phyloP scores from a whole-genome alignment of 129 eudicot species.

The Pittosporum tobira region DNA sequence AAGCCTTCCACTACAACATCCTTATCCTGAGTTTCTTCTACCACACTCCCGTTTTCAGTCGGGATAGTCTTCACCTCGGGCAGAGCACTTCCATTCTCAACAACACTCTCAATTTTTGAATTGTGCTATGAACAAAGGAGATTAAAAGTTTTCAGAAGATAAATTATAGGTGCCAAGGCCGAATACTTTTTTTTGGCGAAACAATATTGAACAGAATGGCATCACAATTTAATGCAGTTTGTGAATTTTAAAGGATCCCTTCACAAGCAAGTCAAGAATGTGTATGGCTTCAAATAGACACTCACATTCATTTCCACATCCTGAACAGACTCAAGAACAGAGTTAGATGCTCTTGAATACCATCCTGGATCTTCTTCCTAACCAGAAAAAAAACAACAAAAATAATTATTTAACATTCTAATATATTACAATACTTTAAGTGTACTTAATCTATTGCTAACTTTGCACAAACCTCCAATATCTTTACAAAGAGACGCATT shows the following conservation, averaged over 20 bases:
- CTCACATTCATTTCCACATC: slow-evolving; percentile 89
- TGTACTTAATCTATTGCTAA: too few species aligned
- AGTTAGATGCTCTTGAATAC: slow-evolving; percentile 82
- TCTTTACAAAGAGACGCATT: slow-evolving; percentile 94
- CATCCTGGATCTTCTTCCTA: slow-evolving; percentile 99
- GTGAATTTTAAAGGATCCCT: neutral
- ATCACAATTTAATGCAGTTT: neutral
- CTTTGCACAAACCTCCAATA: slow-evolving; percentile 63
- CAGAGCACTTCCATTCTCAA: slow-evolving; percentile 43
- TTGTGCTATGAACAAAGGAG: slow-evolving; percentile 39
- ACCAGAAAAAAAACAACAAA: slow-evolving; percentile 9
- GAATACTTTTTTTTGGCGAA: too few species aligned
- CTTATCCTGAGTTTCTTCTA: slow-evolving; percentile 80
- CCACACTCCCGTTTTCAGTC: slow-evolving; percentile 55
- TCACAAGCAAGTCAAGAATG: too few species aligned
- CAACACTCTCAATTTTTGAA: slow-evolving; percentile 30
- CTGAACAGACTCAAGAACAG: slow-evolving; percentile 54
- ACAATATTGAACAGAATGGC: neutral
- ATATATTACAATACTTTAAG: slow-evolving; percentile 6
- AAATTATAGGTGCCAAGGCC: neutral
- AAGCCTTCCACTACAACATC: slow-evolving; percentile 71
- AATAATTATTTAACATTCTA: slow-evolving; percentile 1
- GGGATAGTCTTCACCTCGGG: slow-evolving; percentile 60
- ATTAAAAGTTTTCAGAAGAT: slow-evolving; percentile 1
- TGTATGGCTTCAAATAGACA: slow-evolving; percentile 7